Evolutionary conservation across 129 eudicot genomes (phyloP), one percentile per base, ranked within the genome.

Genomic region (Tagetes patula): DNA sequence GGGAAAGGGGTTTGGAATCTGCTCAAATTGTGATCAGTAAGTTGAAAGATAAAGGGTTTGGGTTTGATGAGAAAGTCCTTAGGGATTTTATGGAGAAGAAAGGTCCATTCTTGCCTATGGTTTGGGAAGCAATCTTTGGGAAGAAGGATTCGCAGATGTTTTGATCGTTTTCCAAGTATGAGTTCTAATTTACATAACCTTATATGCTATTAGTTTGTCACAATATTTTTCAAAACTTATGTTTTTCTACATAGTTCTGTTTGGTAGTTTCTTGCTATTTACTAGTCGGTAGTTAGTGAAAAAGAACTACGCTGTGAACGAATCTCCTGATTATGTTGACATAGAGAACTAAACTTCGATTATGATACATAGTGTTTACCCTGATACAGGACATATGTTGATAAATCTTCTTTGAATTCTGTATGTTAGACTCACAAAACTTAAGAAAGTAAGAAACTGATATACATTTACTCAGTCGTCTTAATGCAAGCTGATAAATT

Each of bases 91-190:
- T 94, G 83, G 97, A 85, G 31, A 94, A 88, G 85, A 87, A 84
- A 71, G 97, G 98, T 2, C 89, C 97, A 14, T 82, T 83, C 70
- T 72, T 72, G 77, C 93, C 92, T 4, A 36, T 73, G 81, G 96
- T 94, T n/a, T 87, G 98, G 96, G 98, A 94, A 65, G 96, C 93
- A 13, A 86, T 90, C 53, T 70, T 94, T 42, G 98, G 98, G 68
- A 90, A 88, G 79, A 87, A 85, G 48, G 43, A 59, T 72, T 79
- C 78, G 45, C 68, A 72, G 53, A 72, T 79, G 73, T 45, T 79
- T 8, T 79, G 73, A 79, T 72, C 13, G 0, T 40, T 38, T 71
- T 40, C 10, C 5, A 40, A 67, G 38, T 56, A 14, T 32, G 74
- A 41, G 39, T 7, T 49, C 7, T 64, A 10, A 13, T 20, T 41